These are phyloP conservation scores for Lactifluus pinguis DNA, from an alignment of 768 basidiomycete species.

Conservation along the genomic window DNA sequence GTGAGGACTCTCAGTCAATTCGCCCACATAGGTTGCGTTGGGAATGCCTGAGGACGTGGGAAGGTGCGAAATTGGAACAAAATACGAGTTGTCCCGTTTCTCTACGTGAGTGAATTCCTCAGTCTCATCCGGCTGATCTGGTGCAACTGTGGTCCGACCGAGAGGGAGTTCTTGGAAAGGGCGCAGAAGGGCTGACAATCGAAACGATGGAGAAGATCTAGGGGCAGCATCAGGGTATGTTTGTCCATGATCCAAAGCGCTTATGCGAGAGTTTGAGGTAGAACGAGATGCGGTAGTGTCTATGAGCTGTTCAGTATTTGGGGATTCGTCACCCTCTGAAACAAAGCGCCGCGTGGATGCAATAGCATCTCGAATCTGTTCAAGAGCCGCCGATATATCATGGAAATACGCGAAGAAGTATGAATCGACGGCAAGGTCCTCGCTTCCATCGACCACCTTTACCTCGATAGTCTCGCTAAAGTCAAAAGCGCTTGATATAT, in stretches of 20 bases:
- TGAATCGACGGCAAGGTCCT: conserved; percentile 70
- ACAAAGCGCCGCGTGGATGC: conserved; percentile 39
- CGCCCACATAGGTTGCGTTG: not conserved
- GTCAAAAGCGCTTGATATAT: conserved; percentile 81
- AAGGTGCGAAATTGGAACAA: conserved; percentile 30
- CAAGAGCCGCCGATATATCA: conserved; percentile 65
- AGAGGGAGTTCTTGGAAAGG: conserved; percentile 55
- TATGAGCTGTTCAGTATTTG: conserved; percentile 33
- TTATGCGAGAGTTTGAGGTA: not conserved
- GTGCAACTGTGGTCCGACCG: conserved; percentile 25
- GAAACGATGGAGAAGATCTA: conserved; percentile 40
- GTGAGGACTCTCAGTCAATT: not conserved
- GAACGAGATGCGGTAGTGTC: conserved; percentile 45
- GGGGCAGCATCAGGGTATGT: conserved; percentile 28
- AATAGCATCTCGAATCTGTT: conserved; percentile 73
- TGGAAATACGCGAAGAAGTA: conserved; percentile 96
- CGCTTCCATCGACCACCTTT: conserved; percentile 77
- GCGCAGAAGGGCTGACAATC: conserved; percentile 54
- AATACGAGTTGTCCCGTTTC: conserved; percentile 41
- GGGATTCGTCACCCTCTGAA: conserved; percentile 19
- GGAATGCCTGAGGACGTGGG: not conserved
- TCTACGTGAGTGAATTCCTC: conserved; percentile 72
- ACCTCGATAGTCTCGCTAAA: conserved; percentile 96
- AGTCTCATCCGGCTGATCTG: conserved; percentile 30
- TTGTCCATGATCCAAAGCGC: conserved; percentile 2